Base-by-base conservation (phyloP, 2,329 filamentous ascomycete species). In the Pseudocercospora ulei region DNA sequence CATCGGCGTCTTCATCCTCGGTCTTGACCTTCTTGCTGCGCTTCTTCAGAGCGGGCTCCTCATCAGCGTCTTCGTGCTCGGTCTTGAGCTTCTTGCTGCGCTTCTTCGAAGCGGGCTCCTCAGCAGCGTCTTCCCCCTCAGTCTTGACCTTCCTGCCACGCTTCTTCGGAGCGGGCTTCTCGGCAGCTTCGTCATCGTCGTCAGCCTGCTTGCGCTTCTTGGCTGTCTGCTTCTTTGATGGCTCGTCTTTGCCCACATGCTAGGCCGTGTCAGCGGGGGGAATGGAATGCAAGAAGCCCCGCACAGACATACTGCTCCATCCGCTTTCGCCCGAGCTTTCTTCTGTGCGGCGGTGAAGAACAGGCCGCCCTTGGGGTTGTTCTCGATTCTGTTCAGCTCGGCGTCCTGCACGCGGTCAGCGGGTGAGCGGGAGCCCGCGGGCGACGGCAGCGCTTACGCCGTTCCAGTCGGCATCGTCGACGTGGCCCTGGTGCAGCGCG, bases 401-500 rank as follows among this genome's bases (percentile, higher is more conserved):
- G 74, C 66, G 49, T 92, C 83, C 82, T 90, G 50, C n/a, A n/a
- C n/a, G n/a, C n/a, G n/a, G n/a, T n/a, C n/a, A n/a, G n/a, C n/a
- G n/a, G n/a, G n/a, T n/a, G n/a, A n/a, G n/a, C n/a, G n/a, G n/a
- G n/a, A n/a, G n/a, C n/a, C n/a, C n/a, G n/a, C n/a, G n/a, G n/a
- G n/a, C n/a, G n/a, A n/a, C n/a, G n/a, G n/a, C n/a, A n/a, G n/a
- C n/a, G n/a, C 81, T 65, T 71, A 93, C 86, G 7, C 85, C 85
- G 20, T 80, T 88, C 76, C 85, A 95, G 52, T 95, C 88, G 35
- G 83, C 79, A 26, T 84, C 71, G 50, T 82, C 80, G 52, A 96
- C 80, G 53, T 90, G 82, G 14, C 84, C 85, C 57, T 87, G 72
- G 42, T 72, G 69, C 14, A 95, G 61, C 35, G 81, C 83, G 29